Evolutionary conservation across 805 yeast species (phyloP).

Genomic region (Saturnispora halmiae): DNA sequence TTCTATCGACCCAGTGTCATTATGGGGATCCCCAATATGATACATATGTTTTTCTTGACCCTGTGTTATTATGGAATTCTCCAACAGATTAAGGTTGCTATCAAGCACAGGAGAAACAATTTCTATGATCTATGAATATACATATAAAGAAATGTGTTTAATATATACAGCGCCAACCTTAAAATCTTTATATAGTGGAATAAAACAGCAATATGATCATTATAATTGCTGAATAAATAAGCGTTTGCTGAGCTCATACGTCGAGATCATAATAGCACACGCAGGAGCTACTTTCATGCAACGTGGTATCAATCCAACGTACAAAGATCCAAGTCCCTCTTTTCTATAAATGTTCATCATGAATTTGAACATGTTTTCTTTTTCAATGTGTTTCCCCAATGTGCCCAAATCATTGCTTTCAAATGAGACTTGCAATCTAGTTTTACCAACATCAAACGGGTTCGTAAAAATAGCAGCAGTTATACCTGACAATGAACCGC

Average conservation of each 20-base stretch:
- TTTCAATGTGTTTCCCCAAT: slow-evolving; percentile 13
- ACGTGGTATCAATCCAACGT: slow-evolving; percentile 80
- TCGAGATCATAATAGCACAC: slow-evolving; percentile 96
- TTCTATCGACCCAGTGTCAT: slow-evolving; percentile 7
- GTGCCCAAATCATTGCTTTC: slow-evolving; percentile 22
- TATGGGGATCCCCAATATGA: slow-evolving; percentile 5
- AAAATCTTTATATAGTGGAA: background rate
- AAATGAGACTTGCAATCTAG: slow-evolving; percentile 68
- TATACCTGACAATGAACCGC: slow-evolving; percentile 80
- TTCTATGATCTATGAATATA: background rate
- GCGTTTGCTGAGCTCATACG: slow-evolving; percentile 82
- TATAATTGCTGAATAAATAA: slow-evolving; percentile 28
- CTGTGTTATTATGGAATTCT: no score
- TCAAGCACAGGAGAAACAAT: no score
- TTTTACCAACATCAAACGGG: slow-evolving; percentile 96
- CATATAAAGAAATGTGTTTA: background rate
- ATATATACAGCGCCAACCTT: background rate
- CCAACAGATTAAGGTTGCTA: no score
- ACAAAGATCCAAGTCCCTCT: slow-evolving; percentile 82
- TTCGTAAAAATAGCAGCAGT: slow-evolving; percentile 83
- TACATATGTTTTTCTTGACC: background rate
- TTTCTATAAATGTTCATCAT: slow-evolving; percentile 50
- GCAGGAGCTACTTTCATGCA: slow-evolving; percentile 90
- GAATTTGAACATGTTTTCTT: slow-evolving; percentile 58
- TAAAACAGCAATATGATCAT: background rate